Base-by-base conservation (phyloP, 2,329 filamentous ascomycete genomes). In the Ophiocordyceps australis region DNA sequence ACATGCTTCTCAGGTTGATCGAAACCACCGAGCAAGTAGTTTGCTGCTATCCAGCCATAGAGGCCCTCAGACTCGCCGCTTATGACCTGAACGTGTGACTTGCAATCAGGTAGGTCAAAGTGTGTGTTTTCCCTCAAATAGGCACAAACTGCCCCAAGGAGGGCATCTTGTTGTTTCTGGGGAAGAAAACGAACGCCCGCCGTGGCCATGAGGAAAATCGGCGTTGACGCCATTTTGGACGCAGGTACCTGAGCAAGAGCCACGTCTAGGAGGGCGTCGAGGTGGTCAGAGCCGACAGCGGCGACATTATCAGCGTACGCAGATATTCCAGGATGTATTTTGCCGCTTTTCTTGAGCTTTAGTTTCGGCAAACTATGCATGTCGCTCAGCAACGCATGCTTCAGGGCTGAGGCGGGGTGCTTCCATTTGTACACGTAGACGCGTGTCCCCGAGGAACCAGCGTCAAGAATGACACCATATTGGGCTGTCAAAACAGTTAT, bases 41-140 rank as follows among this genome's bases (percentile, higher is more conserved):
- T 98, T 27, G 86, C 80, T 7, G 91, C 86, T 38, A 98, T 78
- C 89, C 89, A 98, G 20, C 89, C 89, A 41, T 95, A 98, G 17
- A 98, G 52, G 3, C 85, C 89, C 49, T 98, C 89, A 0, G 89
- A 95, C 49, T 93, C 85, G 22, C 89, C 89, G 1, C 83, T 72
- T 33, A 98, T 98, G 17, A 95, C 82, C 47, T 94, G 85, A 11
- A 98, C 75, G 43, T 95, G 82, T 20, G 81, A 52, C 31, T 66
- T 67, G 56, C 89, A 98, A 46, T 95, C 81, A n/a, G 85, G 82
- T 2, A 98, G 60, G 27, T 75, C 66, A 40, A 98, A 95, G 4
- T 71, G 56, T 2, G 85, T 86, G 30, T 78, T 74, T 25, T 66
- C 57, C 28, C 68, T 71, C 9, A 91, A 69, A 47, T 91, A 95